These are phyloP conservation scores for Xerocomellus chrysenteron DNA, from an alignment of 768 basidiomycete genomes.

Conservation along the genomic window DNA sequence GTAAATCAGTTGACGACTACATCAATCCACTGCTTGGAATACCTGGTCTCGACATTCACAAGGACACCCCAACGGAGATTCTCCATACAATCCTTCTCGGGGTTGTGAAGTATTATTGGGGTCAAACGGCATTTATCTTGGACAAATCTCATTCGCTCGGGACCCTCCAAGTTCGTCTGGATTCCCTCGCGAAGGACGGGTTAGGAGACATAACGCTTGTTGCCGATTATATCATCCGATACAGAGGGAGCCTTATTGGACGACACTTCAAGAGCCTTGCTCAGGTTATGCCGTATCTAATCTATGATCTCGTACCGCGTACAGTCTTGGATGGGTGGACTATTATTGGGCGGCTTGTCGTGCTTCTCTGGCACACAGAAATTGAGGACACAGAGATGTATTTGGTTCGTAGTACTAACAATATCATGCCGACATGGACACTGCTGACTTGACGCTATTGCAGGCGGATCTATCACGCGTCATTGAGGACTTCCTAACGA, in stretches of 20 bases:
- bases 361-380: neutral
- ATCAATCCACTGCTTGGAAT: neutral
- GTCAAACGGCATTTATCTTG: neutral
- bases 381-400: neutral
- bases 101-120: neutral
- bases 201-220: no score
- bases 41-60: neutral
- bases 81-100: neutral
- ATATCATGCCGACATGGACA: no score
- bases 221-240: no score
- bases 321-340: neutral
- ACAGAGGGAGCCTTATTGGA: conserved; percentile 28
- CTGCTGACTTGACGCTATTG: no score
- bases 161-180: no score
- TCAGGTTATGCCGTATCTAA: conserved; percentile 31
- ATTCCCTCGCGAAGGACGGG: no score
- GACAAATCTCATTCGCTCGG: no score
- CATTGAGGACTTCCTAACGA: no score
- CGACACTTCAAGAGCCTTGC: conserved; percentile 33
- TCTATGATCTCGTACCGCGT: conserved; percentile 32
- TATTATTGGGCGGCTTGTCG: neutral
- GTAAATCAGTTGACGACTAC: neutral
- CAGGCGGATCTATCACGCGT: no score
- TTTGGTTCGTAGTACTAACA: no score
- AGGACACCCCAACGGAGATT: neutral